Evolutionary conservation across 75 land plant species (phyloP).

Genomic region (Chamaecyparis obtusa): DNA sequence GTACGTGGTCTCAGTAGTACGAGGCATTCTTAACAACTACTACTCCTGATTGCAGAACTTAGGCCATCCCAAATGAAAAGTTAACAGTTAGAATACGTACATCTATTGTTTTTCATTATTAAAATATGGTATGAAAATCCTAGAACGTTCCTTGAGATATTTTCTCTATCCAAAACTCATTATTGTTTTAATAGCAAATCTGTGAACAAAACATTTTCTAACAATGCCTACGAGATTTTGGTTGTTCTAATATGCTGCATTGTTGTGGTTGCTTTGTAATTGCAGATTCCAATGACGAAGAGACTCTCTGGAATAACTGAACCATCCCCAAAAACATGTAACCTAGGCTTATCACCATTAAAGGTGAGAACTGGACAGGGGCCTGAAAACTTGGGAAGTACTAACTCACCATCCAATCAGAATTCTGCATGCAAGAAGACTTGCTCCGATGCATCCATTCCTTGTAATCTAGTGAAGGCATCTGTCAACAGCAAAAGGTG

Average conservation of each 20-base stretch:
- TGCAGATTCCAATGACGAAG: conserved; percentile 1
- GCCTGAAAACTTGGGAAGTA: not conserved
- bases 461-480: conserved; percentile 14
- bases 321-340: not conserved
- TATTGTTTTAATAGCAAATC: too few relatives aligned
- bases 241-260: not conserved
- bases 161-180: not conserved
- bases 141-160: not conserved
- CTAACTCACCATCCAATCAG: not conserved
- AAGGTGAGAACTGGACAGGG: not conserved
- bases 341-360: not conserved
- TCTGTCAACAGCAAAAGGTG: conserved; percentile 7
- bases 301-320: not conserved
- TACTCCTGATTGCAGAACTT: not conserved
- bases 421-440: not conserved
- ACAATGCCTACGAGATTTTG: not conserved
- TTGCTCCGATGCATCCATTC: not conserved
- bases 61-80: not conserved
- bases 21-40: too few relatives aligned
- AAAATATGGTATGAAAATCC: not conserved
- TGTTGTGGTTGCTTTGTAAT: not conserved
- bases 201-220: too few relatives aligned
- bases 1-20: too few relatives aligned
- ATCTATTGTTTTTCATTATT: not conserved
- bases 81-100: not conserved